Percentiles rank a stretch among this genome's conserved stretches.
Evolutionary conservation across 2,329 filamentous ascomycete genomes (phyloP).

Genomic region (Colletotrichum sp.): DNA sequence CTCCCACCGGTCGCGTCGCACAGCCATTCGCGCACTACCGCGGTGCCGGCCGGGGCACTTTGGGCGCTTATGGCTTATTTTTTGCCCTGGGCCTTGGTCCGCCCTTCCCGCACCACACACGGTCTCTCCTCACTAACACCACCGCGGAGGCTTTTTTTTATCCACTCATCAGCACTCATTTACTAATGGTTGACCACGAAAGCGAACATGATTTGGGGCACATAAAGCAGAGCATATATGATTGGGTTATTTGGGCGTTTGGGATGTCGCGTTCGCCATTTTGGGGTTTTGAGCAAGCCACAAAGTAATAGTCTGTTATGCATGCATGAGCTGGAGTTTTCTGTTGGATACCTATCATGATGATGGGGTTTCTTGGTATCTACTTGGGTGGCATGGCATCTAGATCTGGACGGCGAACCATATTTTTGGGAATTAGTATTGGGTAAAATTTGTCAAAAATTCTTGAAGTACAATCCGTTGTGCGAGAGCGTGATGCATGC

Average conservation of each 20-base stretch:
- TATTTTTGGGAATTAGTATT: background rate
- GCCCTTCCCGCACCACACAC: background rate
- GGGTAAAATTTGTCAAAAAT: background rate
- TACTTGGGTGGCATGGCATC: background rate
- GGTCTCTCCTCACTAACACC: background rate
- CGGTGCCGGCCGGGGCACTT: background rate
- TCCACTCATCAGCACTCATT: background rate
- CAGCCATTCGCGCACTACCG: background rate
- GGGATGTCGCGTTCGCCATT: background rate
- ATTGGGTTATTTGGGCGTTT: background rate
- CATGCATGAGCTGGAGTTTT: background rate
- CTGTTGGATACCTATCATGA: background rate
- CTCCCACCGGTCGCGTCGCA: background rate
- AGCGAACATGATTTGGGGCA: background rate
- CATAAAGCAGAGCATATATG: background rate
- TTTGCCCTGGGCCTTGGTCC: background rate
- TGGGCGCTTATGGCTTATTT: background rate
- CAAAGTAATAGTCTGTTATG: background rate
- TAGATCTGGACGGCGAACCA: background rate
- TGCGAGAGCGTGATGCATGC: background rate
- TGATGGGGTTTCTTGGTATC: background rate
- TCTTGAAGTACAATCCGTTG: background rate
- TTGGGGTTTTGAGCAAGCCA: background rate
- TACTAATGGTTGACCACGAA: background rate
- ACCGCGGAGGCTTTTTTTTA: background rate